Percentiles rank a stretch among this genome's conserved stretches.
Evolutionary conservation across 1,139 yeast species (phyloP).

Genomic region (Yamadazyma sp.): DNA sequence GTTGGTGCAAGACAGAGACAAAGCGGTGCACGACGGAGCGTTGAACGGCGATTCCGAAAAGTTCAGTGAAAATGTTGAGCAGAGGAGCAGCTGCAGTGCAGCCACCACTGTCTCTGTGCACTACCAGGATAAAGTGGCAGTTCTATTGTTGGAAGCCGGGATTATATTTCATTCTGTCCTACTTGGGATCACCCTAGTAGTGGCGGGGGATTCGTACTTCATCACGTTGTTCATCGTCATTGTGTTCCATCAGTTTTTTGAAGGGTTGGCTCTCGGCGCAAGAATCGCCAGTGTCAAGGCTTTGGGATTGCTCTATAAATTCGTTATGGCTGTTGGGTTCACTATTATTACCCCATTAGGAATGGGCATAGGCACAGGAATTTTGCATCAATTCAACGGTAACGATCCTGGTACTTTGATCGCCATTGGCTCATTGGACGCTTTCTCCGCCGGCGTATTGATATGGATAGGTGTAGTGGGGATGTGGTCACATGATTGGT

Average conservation of each 20-base stretch:
- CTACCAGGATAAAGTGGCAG: slow-evolving; percentile 16
- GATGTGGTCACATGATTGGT: slow-evolving; percentile 36
- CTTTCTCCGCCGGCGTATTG: slow-evolving; percentile 35
- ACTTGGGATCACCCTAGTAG: slow-evolving; percentile 26
- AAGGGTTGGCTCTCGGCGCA: slow-evolving; percentile 43
- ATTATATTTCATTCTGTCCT: slow-evolving; percentile 27
- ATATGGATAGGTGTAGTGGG: slow-evolving; percentile 36
- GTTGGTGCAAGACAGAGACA: slow-evolving; percentile 10
- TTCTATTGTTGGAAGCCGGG: slow-evolving; percentile 23
- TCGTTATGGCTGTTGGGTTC: slow-evolving; percentile 19
- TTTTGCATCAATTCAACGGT: slow-evolving; percentile 27
- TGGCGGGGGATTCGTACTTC: slow-evolving; percentile 26
- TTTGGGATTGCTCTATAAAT: slow-evolving; percentile 10
- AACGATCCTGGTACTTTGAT: slow-evolving; percentile 29
- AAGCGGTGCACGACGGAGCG: background rate
- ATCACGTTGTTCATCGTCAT: slow-evolving; percentile 36
- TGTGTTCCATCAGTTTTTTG: slow-evolving; percentile 42
- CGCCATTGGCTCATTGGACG: slow-evolving; percentile 33
- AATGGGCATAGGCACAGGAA: slow-evolving; percentile 31
- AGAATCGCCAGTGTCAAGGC: slow-evolving; percentile 21
- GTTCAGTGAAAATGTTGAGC: slow-evolving; percentile 1
- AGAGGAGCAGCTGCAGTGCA: background rate
- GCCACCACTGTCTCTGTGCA: background rate
- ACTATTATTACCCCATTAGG: slow-evolving; percentile 26
- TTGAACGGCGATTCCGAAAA: slow-evolving; percentile 1